A percentile compares a stretch with the other conserved stretches of the same genome.
Conservation (phyloP, 2,329 filamentous ascomycete species). For the Sporothrix brasiliensis region DNA sequence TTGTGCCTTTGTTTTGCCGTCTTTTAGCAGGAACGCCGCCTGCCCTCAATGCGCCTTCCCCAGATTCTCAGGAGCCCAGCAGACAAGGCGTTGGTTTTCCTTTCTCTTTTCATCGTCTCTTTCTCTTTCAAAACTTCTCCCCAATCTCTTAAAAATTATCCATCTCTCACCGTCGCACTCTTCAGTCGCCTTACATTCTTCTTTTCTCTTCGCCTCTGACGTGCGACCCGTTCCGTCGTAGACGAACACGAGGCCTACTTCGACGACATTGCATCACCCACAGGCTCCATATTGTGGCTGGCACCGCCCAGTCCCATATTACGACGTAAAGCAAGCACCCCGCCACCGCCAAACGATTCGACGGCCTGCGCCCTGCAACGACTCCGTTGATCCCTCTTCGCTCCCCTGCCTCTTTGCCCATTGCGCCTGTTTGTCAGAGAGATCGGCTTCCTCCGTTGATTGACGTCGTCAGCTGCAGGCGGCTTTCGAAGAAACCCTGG, state of each 20-base stretch:
- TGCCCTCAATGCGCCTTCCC: constrained; percentile 1
- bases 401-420: background rate
- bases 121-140: background rate
- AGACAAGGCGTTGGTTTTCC: background rate
- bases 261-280: constrained; percentile 22
- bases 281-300: constrained; percentile 14
- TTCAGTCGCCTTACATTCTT: background rate
- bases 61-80: background rate
- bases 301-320: background rate
- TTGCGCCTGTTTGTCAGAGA: background rate
- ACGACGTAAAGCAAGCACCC: constrained; percentile 8
- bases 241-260: constrained; percentile 22
- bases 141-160: background rate
- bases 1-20: background rate
- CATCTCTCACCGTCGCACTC: background rate
- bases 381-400: background rate
- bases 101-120: background rate
- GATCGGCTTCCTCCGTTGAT: background rate
- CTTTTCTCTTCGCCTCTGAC: background rate
- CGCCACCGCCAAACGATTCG: constrained; percentile 17
- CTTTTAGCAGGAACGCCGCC: constrained; percentile 7
- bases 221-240: background rate
- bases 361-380: background rate
- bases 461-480: constrained; percentile 5
- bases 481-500: background rate